Conservation (phyloP, 495 filamentous ascomycete genomes). For the Amphirosellinia nigrospora region DNA sequence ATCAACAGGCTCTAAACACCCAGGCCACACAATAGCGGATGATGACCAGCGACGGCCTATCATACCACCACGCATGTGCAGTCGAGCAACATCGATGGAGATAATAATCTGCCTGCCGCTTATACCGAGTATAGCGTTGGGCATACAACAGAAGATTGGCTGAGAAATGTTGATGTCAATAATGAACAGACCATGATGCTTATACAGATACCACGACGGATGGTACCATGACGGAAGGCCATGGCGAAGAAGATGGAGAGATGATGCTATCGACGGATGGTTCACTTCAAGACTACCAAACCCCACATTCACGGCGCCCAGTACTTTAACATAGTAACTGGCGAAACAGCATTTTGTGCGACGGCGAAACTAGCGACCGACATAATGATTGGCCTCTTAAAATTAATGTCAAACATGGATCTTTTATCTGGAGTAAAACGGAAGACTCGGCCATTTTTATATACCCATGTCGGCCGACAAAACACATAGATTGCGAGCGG, state of each 20-base stretch:
- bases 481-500: background rate
- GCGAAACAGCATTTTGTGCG: background rate
- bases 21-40: background rate
- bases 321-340: background rate
- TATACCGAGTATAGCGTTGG: background rate
- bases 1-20: conserved; percentile 1
- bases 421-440: background rate
- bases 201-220: conserved; percentile 21
- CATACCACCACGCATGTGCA: background rate
- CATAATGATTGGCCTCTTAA: background rate
- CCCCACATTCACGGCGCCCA: background rate
- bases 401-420: background rate
- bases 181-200: conserved; percentile 12
- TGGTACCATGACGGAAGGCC: conserved; percentile 18
- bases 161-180: conserved; percentile 24
- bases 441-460: background rate
- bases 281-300: background rate
- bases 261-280: background rate
- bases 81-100: background rate
- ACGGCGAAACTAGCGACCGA: background rate
- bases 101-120: background rate
- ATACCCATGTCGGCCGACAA: conserved; percentile 14
- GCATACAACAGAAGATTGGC: conserved; percentile 25
- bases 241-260: background rate
- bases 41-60: background rate